Evolutionary conservation across 2,329 filamentous ascomycete genomes (phyloP), one percentile per base, ranked within the genome.

Genomic region (Botrytis sinoallii): DNA sequence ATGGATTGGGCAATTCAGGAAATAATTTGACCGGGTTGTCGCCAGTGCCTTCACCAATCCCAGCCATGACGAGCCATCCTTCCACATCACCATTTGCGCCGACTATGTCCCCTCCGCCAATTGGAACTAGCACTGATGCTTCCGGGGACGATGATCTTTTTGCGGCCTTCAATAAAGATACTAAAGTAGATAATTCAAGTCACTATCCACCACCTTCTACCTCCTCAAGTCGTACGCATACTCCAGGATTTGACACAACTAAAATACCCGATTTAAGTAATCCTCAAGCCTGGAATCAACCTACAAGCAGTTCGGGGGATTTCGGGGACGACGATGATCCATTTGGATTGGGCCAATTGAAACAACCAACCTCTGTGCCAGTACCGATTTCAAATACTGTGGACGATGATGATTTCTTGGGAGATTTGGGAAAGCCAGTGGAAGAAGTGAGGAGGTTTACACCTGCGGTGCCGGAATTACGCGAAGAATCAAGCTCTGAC

Each of bases 271-370:
- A 91, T 79, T 82, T 91, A 65, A 85, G 83, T 72, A 84, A 85
- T 72, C 86, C 89, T 2, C 84, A 81, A 73, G 85, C 89, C 1
- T 91, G 89, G 89, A 83, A 79, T 38, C 67, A 75, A 25, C 60
- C 77, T 57, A 71, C 71, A 64, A 64, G 75, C 69, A 73, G 72
- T 44, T 76, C 74, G 25, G 76, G 65, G 55, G 81, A 78, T 0
- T 83, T 90, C 75, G 84, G 82, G 20, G 85, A 88, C 44, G 91
- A 95, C 78, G 94, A 97, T 80, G 94, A 97, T 80, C 93, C 94
- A 2, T 98, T 98, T 81, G 95, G 93, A 0, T 84, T 98, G 52
- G 91, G 86, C 74, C 85, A 91, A 76, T 81, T 94, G 79, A 76
- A 83, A 80, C 83, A 70, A 44, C 76, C 71, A 38, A 72, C 63